Conservation (phyloP, 768 basidiomycete species). For the Leccinum variicolor region DNA sequence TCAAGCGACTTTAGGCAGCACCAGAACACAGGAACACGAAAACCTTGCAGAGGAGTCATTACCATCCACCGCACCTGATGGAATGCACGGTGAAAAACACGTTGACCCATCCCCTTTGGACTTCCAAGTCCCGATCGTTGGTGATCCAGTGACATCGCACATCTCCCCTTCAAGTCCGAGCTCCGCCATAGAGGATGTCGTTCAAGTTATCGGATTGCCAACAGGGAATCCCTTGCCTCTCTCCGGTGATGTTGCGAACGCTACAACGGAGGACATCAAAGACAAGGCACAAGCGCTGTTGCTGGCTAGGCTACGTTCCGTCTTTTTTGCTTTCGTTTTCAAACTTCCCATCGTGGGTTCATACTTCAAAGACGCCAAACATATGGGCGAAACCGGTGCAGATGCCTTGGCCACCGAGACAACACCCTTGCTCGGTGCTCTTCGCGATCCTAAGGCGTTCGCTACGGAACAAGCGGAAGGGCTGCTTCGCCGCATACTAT, state of each 20-base stretch:
- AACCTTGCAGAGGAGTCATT: not conserved
- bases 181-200: not conserved
- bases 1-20: not conserved
- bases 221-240: not conserved
- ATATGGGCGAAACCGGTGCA: not conserved
- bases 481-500: slow-evolving; percentile 11
- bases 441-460: slow-evolving; percentile 22
- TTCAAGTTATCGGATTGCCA: not conserved
- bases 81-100: not conserved
- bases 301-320: slow-evolving; percentile 8
- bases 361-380: slow-evolving; percentile 14
- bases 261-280: slow-evolving; percentile 1
- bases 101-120: not conserved
- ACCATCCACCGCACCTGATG: not conserved
- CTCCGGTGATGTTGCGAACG: not conserved
- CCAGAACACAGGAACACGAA: not conserved
- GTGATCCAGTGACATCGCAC: not conserved
- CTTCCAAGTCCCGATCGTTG: not conserved
- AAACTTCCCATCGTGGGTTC: slow-evolving; percentile 23
- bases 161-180: not conserved
- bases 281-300: slow-evolving; percentile 2
- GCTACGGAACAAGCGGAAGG: slow-evolving; percentile 17
- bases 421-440: slow-evolving; percentile 22
- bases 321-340: slow-evolving; percentile 10
- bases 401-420: slow-evolving; percentile 16